These are phyloP conservation scores for Catenaria anguillulae DNA, from an alignment of 371 early-diverging fungal genomes.

Conservation along the genomic window DNA sequence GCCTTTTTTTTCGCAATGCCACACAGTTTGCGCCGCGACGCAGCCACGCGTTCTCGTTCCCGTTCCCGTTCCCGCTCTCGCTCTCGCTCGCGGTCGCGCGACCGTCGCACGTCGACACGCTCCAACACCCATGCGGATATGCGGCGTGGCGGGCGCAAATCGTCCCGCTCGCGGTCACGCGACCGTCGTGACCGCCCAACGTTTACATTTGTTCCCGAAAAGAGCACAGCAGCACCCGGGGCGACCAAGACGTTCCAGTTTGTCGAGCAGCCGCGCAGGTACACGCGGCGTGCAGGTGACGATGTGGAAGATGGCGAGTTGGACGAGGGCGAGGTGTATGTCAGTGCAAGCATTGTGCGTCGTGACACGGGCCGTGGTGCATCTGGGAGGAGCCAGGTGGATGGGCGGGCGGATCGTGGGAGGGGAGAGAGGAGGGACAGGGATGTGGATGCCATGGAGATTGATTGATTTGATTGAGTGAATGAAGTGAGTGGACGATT, in stretches of 20 bases:
- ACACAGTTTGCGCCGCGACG: conserved; percentile 12
- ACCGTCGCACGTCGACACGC: conserved; percentile 28
- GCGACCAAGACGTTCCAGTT: conserved; percentile 37
- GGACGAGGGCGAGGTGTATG: conserved; percentile 50
- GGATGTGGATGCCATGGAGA: too few species aligned
- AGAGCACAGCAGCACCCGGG: conserved; percentile 34
- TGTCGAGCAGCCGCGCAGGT: conserved; percentile 49
- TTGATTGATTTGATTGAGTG: too few species aligned
- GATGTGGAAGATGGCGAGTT: conserved; percentile 60
- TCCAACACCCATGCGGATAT: too few species aligned
- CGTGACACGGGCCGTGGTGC: too few species aligned
- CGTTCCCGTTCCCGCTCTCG: too few species aligned
- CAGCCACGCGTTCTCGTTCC: conserved; percentile 30
- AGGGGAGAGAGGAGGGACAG: too few species aligned
- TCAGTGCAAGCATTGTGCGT: conserved; percentile 66
- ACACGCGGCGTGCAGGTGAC: conserved; percentile 67
- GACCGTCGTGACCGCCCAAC: conserved; percentile 74
- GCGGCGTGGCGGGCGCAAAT: too few species aligned
- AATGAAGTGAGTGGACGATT: too few species aligned
- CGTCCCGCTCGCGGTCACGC: conserved; percentile 41
- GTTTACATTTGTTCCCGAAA: conserved; percentile 53
- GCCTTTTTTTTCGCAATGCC: too few species aligned
- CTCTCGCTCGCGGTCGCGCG: conserved; percentile 41
- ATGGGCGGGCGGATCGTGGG: too few species aligned
- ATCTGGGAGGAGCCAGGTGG: too few species aligned